A percentile compares a stretch with the other conserved stretches of the same genome.
phyloP scores from a whole-genome alignment of 257 asterid genomes.

The Nicotiana undulata region DNA sequence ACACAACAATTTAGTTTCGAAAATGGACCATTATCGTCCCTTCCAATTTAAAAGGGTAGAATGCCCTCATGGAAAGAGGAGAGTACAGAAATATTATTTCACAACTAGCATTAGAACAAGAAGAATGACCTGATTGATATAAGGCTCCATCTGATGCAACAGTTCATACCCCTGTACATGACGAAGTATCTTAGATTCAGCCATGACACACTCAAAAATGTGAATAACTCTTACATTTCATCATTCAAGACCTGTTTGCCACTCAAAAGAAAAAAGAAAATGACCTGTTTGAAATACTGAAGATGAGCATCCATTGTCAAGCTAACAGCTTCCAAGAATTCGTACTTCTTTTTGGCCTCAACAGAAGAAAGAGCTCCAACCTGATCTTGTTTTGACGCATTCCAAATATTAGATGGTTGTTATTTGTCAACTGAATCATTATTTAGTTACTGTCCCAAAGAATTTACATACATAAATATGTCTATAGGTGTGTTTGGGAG shows the following conservation, averaged over 20 bases:
- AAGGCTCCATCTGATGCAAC: slow-evolving; percentile 91
- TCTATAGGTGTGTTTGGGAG: not conserved
- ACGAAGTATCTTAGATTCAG: slow-evolving; percentile 18
- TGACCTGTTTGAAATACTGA: slow-evolving; percentile 62
- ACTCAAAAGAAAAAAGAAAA: not conserved
- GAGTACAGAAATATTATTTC: not conserved
- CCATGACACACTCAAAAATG: slow-evolving; percentile 3
- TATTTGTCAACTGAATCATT: not conserved
- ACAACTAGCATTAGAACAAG: not conserved
- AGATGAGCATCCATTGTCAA: slow-evolving; percentile 90
- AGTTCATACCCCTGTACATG: slow-evolving; percentile 79
- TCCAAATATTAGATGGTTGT: not conserved
- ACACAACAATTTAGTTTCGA: not conserved
- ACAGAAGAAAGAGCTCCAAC: slow-evolving; percentile 77
- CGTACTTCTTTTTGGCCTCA: slow-evolving; percentile 89
- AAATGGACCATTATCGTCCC: not conserved
- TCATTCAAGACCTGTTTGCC: slow-evolving; percentile 21
- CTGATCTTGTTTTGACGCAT: slow-evolving; percentile 22
- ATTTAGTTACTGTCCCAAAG: not conserved
- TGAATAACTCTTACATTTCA: slow-evolving; percentile 5
- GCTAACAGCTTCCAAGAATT: slow-evolving; percentile 82
- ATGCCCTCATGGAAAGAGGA: not conserved
- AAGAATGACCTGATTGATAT: slow-evolving; percentile 63
- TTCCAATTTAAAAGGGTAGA: not conserved
- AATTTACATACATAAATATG: not conserved